A percentile compares a stretch with the other conserved stretches of the same genome.
Evolutionary conservation across 208 protist genomes (phyloP).

Genomic region (Leptomonas seymouri): DNA sequence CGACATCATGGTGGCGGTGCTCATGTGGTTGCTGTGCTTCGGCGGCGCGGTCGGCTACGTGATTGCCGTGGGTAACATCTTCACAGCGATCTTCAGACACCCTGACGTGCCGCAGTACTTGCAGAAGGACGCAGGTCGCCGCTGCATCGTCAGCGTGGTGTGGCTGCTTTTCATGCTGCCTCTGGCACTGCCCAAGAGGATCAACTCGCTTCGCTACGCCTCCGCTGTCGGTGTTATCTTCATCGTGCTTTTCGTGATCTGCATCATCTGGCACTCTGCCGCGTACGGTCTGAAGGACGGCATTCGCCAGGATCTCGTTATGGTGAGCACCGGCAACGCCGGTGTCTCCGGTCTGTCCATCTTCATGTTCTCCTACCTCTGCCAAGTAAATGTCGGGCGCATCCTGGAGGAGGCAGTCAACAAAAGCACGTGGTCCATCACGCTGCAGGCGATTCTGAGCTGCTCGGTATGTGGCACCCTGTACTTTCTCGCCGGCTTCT

Average conservation of each 20-base stretch:
- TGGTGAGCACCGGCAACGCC: slow-evolving; percentile 32
- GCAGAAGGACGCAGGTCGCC: slow-evolving; percentile 30
- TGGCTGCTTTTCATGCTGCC: slow-evolving; percentile 73
- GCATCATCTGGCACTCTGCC: slow-evolving; percentile 50
- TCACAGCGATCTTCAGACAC: slow-evolving; percentile 33
- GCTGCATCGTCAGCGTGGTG: slow-evolving; percentile 37
- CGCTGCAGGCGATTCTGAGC: slow-evolving; percentile 33
- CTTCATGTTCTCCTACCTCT: slow-evolving; percentile 70
- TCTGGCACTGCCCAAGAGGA: slow-evolving; percentile 56
- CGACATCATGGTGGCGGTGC: slow-evolving; percentile 47
- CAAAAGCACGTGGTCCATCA: slow-evolving; percentile 33
- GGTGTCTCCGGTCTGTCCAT: slow-evolving; percentile 46
- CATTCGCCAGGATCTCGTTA: slow-evolving; percentile 33
- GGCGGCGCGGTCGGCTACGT: slow-evolving; percentile 58
- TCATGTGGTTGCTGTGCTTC: slow-evolving; percentile 70
- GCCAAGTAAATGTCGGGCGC: slow-evolving; percentile 53
- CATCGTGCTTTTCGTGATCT: slow-evolving; percentile 64
- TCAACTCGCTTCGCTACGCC: slow-evolving; percentile 77
- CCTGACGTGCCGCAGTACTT: slow-evolving; percentile 41
- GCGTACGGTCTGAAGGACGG: slow-evolving; percentile 34
- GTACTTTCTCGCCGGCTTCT: slow-evolving; percentile 69
- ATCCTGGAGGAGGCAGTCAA: slow-evolving; percentile 50
- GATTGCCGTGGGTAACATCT: slow-evolving; percentile 46
- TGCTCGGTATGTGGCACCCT: slow-evolving; percentile 47
- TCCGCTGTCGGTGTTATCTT: slow-evolving; percentile 51